Evolutionary conservation across 2,329 filamentous ascomycete genomes (phyloP).

Genomic region (Colletotrichum sp.): DNA sequence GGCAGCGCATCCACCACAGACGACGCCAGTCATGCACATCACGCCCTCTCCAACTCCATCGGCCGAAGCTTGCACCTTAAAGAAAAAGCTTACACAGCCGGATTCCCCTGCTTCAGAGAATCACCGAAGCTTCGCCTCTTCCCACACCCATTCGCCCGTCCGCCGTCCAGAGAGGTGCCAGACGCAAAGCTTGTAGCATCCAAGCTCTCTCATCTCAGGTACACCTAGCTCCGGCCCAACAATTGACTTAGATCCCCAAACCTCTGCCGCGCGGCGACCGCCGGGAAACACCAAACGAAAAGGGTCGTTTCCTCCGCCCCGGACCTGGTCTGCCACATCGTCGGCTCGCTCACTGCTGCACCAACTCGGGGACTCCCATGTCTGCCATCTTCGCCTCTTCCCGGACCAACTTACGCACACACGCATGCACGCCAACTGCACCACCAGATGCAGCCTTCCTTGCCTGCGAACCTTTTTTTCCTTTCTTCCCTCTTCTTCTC

Average conservation of each 20-base stretch:
- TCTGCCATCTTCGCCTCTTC: slow-evolving; percentile 15
- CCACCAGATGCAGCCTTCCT: slow-evolving; percentile 7
- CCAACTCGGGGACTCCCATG: slow-evolving; percentile 16
- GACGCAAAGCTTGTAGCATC: slow-evolving; percentile 11
- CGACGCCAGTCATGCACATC: slow-evolving; percentile 18
- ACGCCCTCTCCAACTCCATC: slow-evolving; percentile 12
- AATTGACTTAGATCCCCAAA: slow-evolving; percentile 15
- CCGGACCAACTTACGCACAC: slow-evolving; percentile 1
- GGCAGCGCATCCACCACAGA: slow-evolving; percentile 12
- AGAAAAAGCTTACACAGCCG: neutral
- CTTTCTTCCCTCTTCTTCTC: neutral
- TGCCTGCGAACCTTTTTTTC: slow-evolving; percentile 2
- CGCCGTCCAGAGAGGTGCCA: neutral
- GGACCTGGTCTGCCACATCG: slow-evolving; percentile 13
- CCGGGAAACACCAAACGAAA: slow-evolving; percentile 15
- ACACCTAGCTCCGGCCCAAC: slow-evolving; percentile 1
- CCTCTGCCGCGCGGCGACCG: slow-evolving; percentile 16
- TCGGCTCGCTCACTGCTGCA: neutral
- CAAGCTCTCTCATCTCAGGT: slow-evolving; percentile 2
- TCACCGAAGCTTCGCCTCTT: slow-evolving; percentile 5
- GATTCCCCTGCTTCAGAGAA: neutral
- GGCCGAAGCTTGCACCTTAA: slow-evolving; percentile 15
- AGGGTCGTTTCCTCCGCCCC: neutral
- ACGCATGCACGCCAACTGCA: neutral
- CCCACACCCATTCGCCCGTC: neutral